A percentile compares a stretch with the other conserved stretches of the same genome.
phyloP scores from a whole-genome alignment of 306 rosid species.

The Cicer judaicum region DNA sequence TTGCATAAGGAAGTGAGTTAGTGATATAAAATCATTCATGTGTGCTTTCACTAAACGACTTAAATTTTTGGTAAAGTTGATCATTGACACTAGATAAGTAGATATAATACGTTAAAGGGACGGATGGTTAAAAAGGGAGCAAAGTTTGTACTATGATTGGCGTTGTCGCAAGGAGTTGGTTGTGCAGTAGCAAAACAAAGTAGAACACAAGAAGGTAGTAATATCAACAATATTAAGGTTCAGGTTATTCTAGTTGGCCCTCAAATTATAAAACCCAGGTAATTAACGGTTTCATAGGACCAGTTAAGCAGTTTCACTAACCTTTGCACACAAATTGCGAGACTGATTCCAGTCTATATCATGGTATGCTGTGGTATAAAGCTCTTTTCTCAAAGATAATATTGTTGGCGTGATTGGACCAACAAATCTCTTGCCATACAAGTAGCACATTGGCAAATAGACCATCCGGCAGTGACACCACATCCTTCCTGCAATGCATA shows the following conservation, averaged over 20 bases:
- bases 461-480: conserved; percentile 99
- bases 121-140: conserved; percentile 18
- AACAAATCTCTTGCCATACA: conserved; percentile 91
- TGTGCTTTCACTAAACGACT: conserved; percentile 1
- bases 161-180: conserved; percentile 19
- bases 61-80: conserved; percentile 3
- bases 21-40: not conserved
- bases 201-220: conserved; percentile 28
- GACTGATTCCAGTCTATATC: conserved; percentile 82
- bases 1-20: not conserved
- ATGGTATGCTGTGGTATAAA: conserved; percentile 70
- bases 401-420: conserved; percentile 82
- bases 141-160: conserved; percentile 17
- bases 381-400: conserved; percentile 82
- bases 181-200: conserved; percentile 11
- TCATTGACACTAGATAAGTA: conserved; percentile 12
- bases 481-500: conserved; percentile 78
- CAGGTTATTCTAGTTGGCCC: conserved; percentile 8
- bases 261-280: conserved; percentile 30
- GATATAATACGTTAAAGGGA: not conserved
- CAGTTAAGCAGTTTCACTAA: conserved; percentile 50
- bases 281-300: conserved; percentile 8
- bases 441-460: conserved; percentile 91
- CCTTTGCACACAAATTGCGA: conserved; percentile 91
- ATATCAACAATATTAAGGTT: conserved; percentile 15